A percentile compares a stretch with the other conserved stretches of the same genome.
phyloP scores from a whole-genome alignment of 2,329 filamentous ascomycete species.

The Fusarium agapanthi region DNA sequence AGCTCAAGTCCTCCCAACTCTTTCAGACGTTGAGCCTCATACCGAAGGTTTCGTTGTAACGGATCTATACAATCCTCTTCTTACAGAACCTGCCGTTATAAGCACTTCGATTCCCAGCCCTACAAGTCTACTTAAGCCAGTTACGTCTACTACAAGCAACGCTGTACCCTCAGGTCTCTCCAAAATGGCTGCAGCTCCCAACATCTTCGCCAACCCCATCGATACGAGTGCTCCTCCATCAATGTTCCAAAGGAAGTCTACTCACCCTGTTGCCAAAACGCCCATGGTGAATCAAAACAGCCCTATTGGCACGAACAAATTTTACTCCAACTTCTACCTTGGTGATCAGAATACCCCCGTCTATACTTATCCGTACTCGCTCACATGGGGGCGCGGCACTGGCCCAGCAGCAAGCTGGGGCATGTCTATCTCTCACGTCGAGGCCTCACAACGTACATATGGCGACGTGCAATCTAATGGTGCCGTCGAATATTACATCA shows the following conservation, averaged over 20 bases:
- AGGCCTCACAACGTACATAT: slow-evolving; percentile 72
- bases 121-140: slow-evolving; percentile 45
- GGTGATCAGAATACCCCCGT: slow-evolving; percentile 73
- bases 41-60: slow-evolving; percentile 45
- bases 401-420: slow-evolving; percentile 76
- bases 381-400: slow-evolving; percentile 72
- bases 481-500: slow-evolving; percentile 77
- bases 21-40: slow-evolving; percentile 44
- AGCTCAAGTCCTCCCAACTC: slow-evolving; percentile 41
- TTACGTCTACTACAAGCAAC: slow-evolving; percentile 38
- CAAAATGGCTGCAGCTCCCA: slow-evolving; percentile 43
- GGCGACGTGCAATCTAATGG: slow-evolving; percentile 65
- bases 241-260: slow-evolving; percentile 56
- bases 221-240: slow-evolving; percentile 60
- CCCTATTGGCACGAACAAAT: slow-evolving; percentile 79
- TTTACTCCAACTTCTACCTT: slow-evolving; percentile 83
- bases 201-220: slow-evolving; percentile 68
- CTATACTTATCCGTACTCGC: slow-evolving; percentile 79
- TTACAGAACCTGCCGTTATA: slow-evolving; percentile 19
- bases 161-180: slow-evolving; percentile 21
- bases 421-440: slow-evolving; percentile 78
- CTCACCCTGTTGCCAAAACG: slow-evolving; percentile 67
- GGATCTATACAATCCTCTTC: slow-evolving; percentile 30
- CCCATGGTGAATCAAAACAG: slow-evolving; percentile 59
- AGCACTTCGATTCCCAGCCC: slow-evolving; percentile 48